Evolutionary conservation across 169 alveolate genomes (phyloP).

Genomic region (Amoebophrya sp.): DNA sequence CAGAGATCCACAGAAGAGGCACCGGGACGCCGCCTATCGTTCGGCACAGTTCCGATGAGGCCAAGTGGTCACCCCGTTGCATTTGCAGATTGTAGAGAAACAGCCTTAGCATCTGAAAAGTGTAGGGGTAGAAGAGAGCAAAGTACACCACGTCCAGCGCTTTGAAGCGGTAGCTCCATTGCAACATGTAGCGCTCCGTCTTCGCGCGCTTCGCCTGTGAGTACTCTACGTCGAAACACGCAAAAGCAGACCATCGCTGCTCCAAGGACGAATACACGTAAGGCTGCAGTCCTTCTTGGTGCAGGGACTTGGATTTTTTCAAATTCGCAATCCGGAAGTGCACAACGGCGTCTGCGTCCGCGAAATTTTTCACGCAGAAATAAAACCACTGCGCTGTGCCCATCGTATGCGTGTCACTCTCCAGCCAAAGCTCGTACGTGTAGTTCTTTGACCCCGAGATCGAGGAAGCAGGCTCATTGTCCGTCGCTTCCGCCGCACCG

Average conservation of each 20-base stretch:
- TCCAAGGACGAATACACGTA: background rate
- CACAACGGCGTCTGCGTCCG: background rate
- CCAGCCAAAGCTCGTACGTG: constrained; percentile 13
- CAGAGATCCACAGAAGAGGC: background rate
- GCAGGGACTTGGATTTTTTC: background rate
- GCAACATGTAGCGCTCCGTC: background rate
- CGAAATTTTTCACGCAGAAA: background rate
- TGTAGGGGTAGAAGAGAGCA: constrained; percentile 18
- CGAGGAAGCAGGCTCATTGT: too few species aligned
- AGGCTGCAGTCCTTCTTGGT: constrained; percentile 12
- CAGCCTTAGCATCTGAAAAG: background rate
- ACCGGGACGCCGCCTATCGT: constrained; percentile 4
- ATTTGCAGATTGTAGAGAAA: background rate
- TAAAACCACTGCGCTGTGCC: constrained; percentile 3
- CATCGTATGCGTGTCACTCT: background rate
- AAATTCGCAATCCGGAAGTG: constrained; percentile 6
- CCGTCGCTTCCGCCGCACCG: too few species aligned
- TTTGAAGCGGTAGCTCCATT: background rate
- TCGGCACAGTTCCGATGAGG: background rate
- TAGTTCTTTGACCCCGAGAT: too few species aligned
- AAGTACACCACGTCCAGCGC: background rate
- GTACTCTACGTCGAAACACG: background rate
- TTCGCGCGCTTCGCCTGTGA: background rate
- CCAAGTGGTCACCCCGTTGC: background rate
- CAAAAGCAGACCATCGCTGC: background rate